phyloP scores from a whole-genome alignment of 164 flowering plant species.

The Amborella trichopoda region DNA sequence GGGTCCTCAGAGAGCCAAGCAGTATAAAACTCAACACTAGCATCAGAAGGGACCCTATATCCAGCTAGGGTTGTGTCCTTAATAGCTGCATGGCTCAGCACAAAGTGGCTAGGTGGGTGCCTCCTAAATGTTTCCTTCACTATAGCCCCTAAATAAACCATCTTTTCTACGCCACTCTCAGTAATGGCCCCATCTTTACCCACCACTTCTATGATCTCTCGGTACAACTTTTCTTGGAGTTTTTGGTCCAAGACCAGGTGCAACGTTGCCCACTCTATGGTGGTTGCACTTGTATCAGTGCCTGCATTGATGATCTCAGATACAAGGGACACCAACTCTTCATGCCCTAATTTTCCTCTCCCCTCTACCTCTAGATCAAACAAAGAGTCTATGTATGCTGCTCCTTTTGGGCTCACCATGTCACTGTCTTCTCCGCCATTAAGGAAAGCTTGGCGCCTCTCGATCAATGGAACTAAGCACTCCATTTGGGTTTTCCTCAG shows the following conservation, averaged over 20 bases:
- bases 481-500: constrained; percentile 57
- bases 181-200: constrained; percentile 36
- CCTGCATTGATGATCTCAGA: constrained; percentile 84
- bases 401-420: constrained; percentile 66
- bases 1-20: constrained; percentile 79
- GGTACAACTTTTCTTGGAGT: constrained; percentile 52
- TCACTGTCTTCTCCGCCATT: constrained; percentile 20
- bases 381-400: constrained; percentile 77
- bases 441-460: constrained; percentile 34
- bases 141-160: constrained; percentile 56
- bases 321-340: constrained; percentile 62
- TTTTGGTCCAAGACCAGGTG: constrained; percentile 53
- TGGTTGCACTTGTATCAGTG: constrained; percentile 80
- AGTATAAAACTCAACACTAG: constrained; percentile 66
- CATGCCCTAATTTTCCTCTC: constrained; percentile 43
- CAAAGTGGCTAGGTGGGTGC: constrained; percentile 87
- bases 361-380: constrained; percentile 34
- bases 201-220: constrained; percentile 39
- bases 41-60: constrained; percentile 51
- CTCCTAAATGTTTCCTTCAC: constrained; percentile 76
- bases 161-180: constrained; percentile 50
- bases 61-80: constrained; percentile 61
- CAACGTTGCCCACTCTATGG: constrained; percentile 70
- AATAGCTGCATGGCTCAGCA: constrained; percentile 59
- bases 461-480: constrained; percentile 48